These are phyloP conservation scores for Chytriomyces confervae DNA, from an alignment of 192 early-diverging fungal genomes.

Conservation along the genomic window DNA sequence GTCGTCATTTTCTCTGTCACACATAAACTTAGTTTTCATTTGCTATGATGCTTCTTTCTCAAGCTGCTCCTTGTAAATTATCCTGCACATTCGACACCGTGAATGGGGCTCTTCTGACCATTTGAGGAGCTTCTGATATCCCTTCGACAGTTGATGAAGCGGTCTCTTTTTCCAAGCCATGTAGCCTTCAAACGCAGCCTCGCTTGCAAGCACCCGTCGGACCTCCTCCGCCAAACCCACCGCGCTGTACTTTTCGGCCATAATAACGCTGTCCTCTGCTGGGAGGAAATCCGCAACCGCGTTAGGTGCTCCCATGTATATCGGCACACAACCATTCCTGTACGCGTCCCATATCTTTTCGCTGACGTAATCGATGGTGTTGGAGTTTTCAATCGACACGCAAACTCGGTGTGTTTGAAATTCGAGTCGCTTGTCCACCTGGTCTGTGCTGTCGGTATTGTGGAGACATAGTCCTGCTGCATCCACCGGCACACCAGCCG, in stretches of 20 bases:
- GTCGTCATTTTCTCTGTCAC: no score
- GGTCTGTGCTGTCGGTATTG: background rate
- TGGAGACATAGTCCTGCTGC: background rate
- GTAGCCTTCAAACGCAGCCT: background rate
- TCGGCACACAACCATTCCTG: background rate
- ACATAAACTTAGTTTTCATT: no score
- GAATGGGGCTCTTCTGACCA: no score
- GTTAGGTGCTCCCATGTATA: constrained; percentile 6
- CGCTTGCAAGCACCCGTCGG: background rate
- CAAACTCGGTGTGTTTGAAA: background rate
- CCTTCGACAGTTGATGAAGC: background rate
- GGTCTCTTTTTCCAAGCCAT: background rate
- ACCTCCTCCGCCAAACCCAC: background rate
- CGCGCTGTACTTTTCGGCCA: background rate
- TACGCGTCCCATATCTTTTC: background rate
- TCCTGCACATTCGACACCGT: no score
- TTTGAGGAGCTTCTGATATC: background rate
- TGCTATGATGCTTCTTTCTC: no score
- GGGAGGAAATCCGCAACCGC: background rate
- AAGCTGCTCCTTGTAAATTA: no score
- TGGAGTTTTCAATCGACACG: background rate
- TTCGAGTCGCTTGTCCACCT: background rate
- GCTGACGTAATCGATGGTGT: background rate
- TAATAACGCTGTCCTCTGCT: background rate
- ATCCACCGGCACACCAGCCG: background rate